Base-by-base conservation (phyloP, 768 basidiomycete genomes). In the Tulasnella sp. region DNA sequence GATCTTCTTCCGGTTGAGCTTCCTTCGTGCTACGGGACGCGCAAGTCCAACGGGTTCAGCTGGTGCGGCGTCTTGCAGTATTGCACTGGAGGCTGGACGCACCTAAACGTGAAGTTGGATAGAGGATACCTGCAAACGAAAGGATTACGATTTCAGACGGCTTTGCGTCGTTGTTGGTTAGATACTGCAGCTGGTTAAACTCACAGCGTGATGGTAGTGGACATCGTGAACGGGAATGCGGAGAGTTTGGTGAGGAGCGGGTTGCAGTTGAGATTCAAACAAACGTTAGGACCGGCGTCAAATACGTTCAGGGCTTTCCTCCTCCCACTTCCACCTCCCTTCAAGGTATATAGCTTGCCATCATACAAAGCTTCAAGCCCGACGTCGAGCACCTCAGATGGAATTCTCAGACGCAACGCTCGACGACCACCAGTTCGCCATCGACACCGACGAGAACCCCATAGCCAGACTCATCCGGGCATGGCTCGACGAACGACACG, bases 1-100 rank as follows among this genome's bases (percentile, higher is more conserved):
- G 94, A 82, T 99, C 98, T 84, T 99, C 98, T 82, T 99, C 96
- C 9, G 95, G 94, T 83, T 99, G 98, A 0, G 95, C 91, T 82
- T 98, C 96, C 84, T 98, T 98, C 67, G 95, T 95, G 83, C 96
- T 97, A 78, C 20, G 73, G 74, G 29, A 40, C 37, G 26, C 67
- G 73, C 72, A 46, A 76, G 72, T 29, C 46, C 61, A 32, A 42
- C 55, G 69, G 37, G 37, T 40, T 35, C 13, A 72, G 15, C 71
- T n/a, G 35, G 35, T 35, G 48, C 72, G 23, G 67, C 35, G 70
- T 46, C 15, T 16, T 51, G 51, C 13, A 44, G 15, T 10, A 35
- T 35, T 35, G 35, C 35, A 35, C 35, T 2, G 35, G 35, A 5
- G 5, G 35, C 2, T 35, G 23, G 67, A 79, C 83, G 29, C 77